Evolutionary conservation across 2,329 filamentous ascomycete genomes (phyloP).

Genomic region (Aureobasidium sp.): DNA sequence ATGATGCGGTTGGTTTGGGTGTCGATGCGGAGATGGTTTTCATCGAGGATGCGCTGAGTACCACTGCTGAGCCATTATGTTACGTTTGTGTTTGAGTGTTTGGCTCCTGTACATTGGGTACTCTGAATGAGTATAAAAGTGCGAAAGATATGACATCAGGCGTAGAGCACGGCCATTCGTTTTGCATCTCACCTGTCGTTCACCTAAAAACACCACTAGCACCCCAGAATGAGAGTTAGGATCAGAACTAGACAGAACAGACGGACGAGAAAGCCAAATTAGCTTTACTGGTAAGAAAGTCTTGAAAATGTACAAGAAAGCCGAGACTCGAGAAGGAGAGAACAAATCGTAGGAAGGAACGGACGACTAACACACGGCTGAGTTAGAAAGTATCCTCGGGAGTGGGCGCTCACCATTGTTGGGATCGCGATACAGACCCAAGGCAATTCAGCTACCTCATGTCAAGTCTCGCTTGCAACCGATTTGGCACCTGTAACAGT

Average conservation of each 20-base stretch:
- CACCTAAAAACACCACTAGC: not conserved
- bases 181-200: no score
- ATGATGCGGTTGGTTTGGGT: conserved; percentile 33
- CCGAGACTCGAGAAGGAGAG: not conserved
- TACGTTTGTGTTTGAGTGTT: conserved; percentile 32
- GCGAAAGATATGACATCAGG: not conserved
- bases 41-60: conserved; percentile 34
- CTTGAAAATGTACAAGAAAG: no score
- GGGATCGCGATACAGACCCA: not conserved
- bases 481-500: not conserved
- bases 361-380: not conserved
- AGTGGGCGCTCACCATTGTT: not conserved
- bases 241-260: not conserved
- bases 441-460: not conserved
- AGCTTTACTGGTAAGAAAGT: no score
- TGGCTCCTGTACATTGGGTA: not conserved
- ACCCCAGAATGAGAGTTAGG: not conserved
- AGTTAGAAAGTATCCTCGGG: not conserved
- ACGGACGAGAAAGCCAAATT: not conserved
- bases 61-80: conserved; percentile 37
- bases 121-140: not conserved
- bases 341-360: not conserved
- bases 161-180: not conserved
- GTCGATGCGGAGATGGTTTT: conserved; percentile 27
- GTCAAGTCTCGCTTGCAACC: not conserved